Evolutionary conservation across 73 alveolate genomes (phyloP).

Genomic region (Tetrahymena borealis): DNA sequence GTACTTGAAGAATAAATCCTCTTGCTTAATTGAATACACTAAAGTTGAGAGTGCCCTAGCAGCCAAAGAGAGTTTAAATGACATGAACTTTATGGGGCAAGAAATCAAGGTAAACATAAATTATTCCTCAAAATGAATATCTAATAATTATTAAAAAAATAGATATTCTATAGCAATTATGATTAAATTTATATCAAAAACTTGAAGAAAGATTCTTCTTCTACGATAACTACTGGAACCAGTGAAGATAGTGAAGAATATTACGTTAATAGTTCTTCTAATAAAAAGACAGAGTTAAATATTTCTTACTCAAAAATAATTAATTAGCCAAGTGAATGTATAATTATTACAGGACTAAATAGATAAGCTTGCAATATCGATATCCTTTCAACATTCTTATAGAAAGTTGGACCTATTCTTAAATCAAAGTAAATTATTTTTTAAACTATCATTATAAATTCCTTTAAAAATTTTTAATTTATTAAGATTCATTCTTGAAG

Average conservation of each 20-base stretch:
- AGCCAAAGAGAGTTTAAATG: constrained; percentile 36
- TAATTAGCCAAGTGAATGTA: not conserved
- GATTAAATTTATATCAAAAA: not conserved
- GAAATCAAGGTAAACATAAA: constrained; percentile 15
- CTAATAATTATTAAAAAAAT: not conserved
- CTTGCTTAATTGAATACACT: constrained; percentile 9
- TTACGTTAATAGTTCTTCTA: not conserved
- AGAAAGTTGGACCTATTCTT: not conserved
- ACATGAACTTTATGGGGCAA: constrained; percentile 27
- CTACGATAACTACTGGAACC: not conserved
- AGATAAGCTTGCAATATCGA: not conserved
- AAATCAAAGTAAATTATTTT: not conserved
- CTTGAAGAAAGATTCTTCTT: not conserved
- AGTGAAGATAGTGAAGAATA: not conserved
- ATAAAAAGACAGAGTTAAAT: not conserved
- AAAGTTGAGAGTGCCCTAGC: constrained; percentile 20
- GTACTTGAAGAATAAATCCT: constrained; percentile 29
- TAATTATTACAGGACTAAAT: not conserved
- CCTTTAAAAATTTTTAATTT: not conserved
- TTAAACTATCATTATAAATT: not conserved
- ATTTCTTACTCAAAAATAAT: not conserved
- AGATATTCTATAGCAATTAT: not conserved
- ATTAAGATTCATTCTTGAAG: not conserved
- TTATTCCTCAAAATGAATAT: not conserved
- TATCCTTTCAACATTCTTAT: not conserved